Percentiles rank a stretch among this genome's conserved stretches.
Evolutionary conservation across 2,329 filamentous ascomycete species (phyloP).

Genomic region (Talaromyces sp.): DNA sequence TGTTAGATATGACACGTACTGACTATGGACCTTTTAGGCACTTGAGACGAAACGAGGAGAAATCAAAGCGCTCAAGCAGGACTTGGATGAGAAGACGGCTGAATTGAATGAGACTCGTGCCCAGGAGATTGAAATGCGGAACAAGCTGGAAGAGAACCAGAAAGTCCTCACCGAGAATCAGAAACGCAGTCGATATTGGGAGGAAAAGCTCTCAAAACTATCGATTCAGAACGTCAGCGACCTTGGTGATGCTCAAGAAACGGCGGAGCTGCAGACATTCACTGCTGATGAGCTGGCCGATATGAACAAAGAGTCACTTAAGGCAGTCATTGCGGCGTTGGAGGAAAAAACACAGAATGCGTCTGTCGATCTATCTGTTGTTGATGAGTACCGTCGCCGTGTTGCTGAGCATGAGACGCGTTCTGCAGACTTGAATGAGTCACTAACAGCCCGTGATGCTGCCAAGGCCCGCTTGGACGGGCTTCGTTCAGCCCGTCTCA

Average conservation of each 20-base stretch:
- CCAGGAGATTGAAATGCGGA: conserved; percentile 94
- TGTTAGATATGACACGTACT: conserved; percentile 21
- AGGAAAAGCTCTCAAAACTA: conserved; percentile 84
- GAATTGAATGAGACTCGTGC: conserved; percentile 87
- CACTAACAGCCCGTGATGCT: conserved; percentile 72
- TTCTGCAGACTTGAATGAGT: conserved; percentile 76
- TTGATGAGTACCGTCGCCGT: conserved; percentile 81
- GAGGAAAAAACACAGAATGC: conserved; percentile 78
- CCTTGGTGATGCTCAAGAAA: conserved; percentile 53
- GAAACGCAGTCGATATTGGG: conserved; percentile 78
- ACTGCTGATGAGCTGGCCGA: conserved; percentile 66
- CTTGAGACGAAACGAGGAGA: conserved; percentile 76
- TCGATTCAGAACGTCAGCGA: conserved; percentile 75
- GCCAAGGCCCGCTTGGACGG: conserved; percentile 93
- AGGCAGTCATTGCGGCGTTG: conserved; percentile 61
- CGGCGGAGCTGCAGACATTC: conserved; percentile 64
- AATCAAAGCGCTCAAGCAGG: conserved; percentile 71
- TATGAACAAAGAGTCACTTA: conserved; percentile 60
- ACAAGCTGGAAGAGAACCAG: conserved; percentile 94
- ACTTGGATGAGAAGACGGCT: conserved; percentile 78
- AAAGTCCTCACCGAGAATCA: conserved; percentile 84
- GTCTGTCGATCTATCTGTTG: conserved; percentile 81
- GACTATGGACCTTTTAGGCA: conserved; percentile 42
- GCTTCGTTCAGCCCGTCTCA: conserved; percentile 79
- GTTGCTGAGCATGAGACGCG: conserved; percentile 77